Evolutionary conservation across 2,329 filamentous ascomycete genomes (phyloP).

Genomic region (Epichloe sibirici): DNA sequence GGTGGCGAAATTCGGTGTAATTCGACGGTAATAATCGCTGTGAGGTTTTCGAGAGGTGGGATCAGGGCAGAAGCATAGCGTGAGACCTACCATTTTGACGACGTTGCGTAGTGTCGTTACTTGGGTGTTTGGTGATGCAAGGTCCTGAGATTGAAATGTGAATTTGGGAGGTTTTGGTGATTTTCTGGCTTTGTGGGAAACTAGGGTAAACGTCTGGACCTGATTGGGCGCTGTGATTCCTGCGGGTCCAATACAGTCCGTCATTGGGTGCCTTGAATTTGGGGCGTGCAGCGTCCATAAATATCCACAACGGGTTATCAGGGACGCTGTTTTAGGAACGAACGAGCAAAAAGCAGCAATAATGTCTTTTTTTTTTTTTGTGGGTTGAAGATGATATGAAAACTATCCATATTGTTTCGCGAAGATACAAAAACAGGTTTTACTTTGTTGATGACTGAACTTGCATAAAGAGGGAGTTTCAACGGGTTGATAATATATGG

Average conservation of each 20-base stretch:
- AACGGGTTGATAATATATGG: background rate
- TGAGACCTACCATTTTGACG: conserved; percentile 37
- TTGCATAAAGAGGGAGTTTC: background rate
- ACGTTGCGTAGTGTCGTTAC: conserved; percentile 30
- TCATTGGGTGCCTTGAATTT: conserved; percentile 4
- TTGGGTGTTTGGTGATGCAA: conserved; percentile 31
- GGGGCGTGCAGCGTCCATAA: conserved; percentile 3
- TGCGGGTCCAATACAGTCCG: background rate
- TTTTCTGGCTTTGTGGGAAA: conserved; percentile 34
- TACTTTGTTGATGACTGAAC: too few species aligned
- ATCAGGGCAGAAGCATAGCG: conserved; percentile 8
- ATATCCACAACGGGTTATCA: background rate
- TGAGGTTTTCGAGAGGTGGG: conserved; percentile 1
- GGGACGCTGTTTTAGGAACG: background rate
- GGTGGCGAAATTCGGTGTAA: conserved; percentile 11
- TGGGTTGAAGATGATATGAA: too few species aligned
- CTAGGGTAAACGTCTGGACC: conserved; percentile 25
- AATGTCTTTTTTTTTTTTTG: too few species aligned
- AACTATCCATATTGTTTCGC: too few species aligned
- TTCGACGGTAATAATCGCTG: conserved; percentile 1
- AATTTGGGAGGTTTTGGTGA: conserved; percentile 31
- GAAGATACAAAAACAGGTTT: too few species aligned
- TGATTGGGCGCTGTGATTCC: conserved; percentile 20
- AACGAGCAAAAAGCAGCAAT: too few species aligned
- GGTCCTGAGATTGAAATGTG: conserved; percentile 21